Evolutionary conservation across 176 grass and related monocot species (phyloP).

Genomic region (Oropetium thomaeum): DNA sequence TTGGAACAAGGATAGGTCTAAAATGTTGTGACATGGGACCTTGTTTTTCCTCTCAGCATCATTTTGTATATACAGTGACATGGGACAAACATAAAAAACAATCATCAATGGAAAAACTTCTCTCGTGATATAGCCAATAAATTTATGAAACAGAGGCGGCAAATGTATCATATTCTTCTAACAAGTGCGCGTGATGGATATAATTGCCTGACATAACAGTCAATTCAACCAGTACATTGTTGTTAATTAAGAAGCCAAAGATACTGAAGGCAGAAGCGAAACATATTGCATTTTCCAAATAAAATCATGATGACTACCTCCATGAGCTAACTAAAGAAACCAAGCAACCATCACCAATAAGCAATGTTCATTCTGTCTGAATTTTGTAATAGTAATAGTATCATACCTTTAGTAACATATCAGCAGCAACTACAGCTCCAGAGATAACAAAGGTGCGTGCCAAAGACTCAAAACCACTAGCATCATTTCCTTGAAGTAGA

Average conservation of each 20-base stretch:
- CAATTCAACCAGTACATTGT: background rate
- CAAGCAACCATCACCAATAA: background rate
- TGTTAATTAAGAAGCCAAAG: background rate
- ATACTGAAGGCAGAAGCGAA: background rate
- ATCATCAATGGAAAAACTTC: background rate
- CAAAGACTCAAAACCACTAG: slow-evolving; percentile 77
- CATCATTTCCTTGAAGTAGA: slow-evolving; percentile 97
- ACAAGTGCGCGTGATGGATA: background rate
- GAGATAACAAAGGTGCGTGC: slow-evolving; percentile 84
- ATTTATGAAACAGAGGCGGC: background rate
- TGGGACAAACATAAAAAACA: background rate
- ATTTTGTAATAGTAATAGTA: slow-evolving; percentile 10
- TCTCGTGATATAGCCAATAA: background rate
- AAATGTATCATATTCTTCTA: background rate
- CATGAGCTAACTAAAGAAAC: slow-evolving; percentile 1
- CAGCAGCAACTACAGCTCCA: slow-evolving; percentile 82
- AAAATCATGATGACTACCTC: background rate
- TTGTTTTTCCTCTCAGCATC: background rate
- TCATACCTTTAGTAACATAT: slow-evolving; percentile 88
- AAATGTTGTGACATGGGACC: background rate
- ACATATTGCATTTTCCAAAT: background rate
- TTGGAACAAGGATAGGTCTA: slow-evolving; percentile 3
- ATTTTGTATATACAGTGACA: background rate
- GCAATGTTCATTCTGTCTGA: background rate
- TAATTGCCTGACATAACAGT: background rate